Evolutionary conservation across 352 stramenopile genomes (phyloP).

Genomic region (Globisporangium ultimum): DNA sequence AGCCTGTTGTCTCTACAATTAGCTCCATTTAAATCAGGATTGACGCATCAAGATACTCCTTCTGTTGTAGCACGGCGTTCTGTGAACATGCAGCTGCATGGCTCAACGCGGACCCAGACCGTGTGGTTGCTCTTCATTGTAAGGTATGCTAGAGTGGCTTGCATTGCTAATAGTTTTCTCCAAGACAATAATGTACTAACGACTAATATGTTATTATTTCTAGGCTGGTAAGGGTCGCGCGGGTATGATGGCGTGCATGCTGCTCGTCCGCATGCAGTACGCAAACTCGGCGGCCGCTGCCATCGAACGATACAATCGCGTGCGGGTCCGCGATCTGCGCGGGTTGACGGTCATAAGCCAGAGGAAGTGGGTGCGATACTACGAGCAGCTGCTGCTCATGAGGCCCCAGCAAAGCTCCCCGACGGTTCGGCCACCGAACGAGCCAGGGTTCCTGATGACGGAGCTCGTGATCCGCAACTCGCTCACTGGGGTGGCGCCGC

Average conservation of each 20-base stretch:
- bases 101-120: conserved; percentile 33
- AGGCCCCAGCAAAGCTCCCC: background rate
- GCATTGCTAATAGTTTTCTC: background rate
- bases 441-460: conserved; percentile 6
- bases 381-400: conserved; percentile 24
- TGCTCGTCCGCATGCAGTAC: conserved; percentile 67
- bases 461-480: conserved; percentile 11
- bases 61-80: conserved; percentile 47
- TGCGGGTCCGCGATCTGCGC: conserved; percentile 49
- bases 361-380: conserved; percentile 73
- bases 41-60: background rate
- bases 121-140: conserved; percentile 68
- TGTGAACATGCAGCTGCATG: conserved; percentile 67
- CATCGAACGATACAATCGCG: conserved; percentile 67
- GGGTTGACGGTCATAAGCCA: conserved; percentile 68
- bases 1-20: background rate
- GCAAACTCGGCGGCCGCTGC: conserved; percentile 33
- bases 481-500: conserved; percentile 12
- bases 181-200: background rate
- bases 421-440: background rate
- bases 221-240: conserved; percentile 68
- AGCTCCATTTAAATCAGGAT: too few relatives aligned
- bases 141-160: conserved; percentile 29
- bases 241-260: conserved; percentile 78
- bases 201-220: background rate